Percentiles rank a stretch among this genome's conserved stretches.
Conservation (phyloP, 768 basidiomycete genomes). For the Exidia glandulosa region DNA sequence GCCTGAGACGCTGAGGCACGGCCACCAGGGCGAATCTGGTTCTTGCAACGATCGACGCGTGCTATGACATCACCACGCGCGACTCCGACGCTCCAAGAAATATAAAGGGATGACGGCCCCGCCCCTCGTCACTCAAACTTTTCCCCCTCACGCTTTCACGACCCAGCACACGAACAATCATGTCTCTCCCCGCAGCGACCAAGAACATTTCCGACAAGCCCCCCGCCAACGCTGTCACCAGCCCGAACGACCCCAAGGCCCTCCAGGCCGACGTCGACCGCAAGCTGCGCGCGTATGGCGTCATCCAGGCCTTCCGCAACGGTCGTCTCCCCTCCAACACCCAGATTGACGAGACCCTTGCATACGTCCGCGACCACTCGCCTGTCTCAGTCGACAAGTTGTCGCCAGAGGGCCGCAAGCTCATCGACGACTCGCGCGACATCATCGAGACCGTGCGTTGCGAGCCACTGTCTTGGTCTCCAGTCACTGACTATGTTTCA, state of each 20-base stretch:
- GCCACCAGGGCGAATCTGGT: too few species aligned
- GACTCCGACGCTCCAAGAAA: too few species aligned
- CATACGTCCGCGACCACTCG: slow-evolving; percentile 47
- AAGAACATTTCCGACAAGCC: slow-evolving; percentile 22
- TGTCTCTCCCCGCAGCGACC: slow-evolving; percentile 55
- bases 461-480: background rate
- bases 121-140: background rate
- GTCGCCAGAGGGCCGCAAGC: slow-evolving; percentile 63
- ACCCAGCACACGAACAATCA: slow-evolving; percentile 15
- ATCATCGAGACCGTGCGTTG: slow-evolving; percentile 57
- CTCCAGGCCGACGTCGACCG: slow-evolving; percentile 71
- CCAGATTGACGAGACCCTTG: slow-evolving; percentile 66
- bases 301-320: slow-evolving; percentile 68
- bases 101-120: too few species aligned
- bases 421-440: slow-evolving; percentile 66
- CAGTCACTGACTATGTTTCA: background rate
- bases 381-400: slow-evolving; percentile 56
- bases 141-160: background rate
- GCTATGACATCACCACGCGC: too few species aligned
- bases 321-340: slow-evolving; percentile 70
- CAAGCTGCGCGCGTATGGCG: slow-evolving; percentile 71
- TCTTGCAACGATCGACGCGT: too few species aligned
- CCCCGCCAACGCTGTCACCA: slow-evolving; percentile 45
- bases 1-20: too few species aligned
- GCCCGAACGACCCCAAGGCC: slow-evolving; percentile 46